Conservation (phyloP, 768 basidiomycete species). For the Kwoniella bestiolae region DNA sequence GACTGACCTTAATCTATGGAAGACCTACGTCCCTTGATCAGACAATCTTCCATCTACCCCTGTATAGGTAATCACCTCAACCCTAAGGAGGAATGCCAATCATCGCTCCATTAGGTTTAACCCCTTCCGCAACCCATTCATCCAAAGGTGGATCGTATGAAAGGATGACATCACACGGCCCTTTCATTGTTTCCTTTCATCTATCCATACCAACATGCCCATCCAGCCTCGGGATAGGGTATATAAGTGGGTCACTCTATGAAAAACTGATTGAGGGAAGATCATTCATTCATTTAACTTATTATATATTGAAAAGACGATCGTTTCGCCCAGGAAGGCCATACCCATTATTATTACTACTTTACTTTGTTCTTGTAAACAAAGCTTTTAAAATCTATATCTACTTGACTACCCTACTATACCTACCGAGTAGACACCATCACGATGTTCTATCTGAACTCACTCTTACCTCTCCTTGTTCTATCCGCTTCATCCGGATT, state of each 20-base stretch:
- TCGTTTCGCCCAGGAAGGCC: not conserved
- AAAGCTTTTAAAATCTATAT: not conserved
- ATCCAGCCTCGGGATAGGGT: too few relatives aligned
- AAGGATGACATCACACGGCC: not conserved
- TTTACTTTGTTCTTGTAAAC: too few relatives aligned
- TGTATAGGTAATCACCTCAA: too few relatives aligned
- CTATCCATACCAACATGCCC: too few relatives aligned
- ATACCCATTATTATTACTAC: not conserved
- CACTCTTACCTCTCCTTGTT: not conserved
- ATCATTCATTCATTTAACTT: slow-evolving; percentile 1
- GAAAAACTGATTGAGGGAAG: not conserved
- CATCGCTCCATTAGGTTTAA: not conserved
- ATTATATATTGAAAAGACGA: too few relatives aligned
- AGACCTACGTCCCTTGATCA: not conserved
- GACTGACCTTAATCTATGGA: too few relatives aligned
- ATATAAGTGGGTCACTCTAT: not conserved
- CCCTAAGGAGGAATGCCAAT: not conserved
- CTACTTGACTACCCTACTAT: not conserved
- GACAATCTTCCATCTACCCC: not conserved
- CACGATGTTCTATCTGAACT: not conserved
- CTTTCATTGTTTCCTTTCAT: slow-evolving; percentile 2
- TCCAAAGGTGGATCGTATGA: not conserved
- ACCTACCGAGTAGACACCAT: not conserved
- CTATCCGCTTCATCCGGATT: not conserved
- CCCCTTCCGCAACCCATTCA: not conserved